These are phyloP conservation scores for Phytophthora fragariae DNA, from an alignment of 352 stramenopile species.

Conservation along the genomic window DNA sequence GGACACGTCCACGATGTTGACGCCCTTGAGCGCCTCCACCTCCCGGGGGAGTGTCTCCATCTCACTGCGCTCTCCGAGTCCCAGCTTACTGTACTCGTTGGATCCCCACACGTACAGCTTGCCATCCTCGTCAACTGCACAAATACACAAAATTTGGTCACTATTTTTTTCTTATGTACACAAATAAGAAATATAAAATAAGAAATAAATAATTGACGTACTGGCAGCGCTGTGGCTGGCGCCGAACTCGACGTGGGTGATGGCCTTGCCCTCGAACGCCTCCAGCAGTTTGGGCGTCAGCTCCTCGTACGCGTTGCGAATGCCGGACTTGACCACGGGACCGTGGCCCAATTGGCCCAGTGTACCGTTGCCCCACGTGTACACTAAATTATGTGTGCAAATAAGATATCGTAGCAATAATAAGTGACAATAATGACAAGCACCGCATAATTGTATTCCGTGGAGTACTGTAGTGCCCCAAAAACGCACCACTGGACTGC, in stretches of 20 bases:
- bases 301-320: slow-evolving; percentile 88
- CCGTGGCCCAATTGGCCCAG: slow-evolving; percentile 87
- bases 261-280: slow-evolving; percentile 66
- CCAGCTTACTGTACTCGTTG: slow-evolving; percentile 92
- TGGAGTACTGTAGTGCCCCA: background rate
- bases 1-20: slow-evolving; percentile 85
- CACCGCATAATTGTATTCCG: background rate
- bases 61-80: slow-evolving; percentile 57
- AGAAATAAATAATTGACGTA: slow-evolving; percentile 41
- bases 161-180: background rate
- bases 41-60: slow-evolving; percentile 62
- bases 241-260: slow-evolving; percentile 79
- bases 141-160: slow-evolving; percentile 19
- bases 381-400: slow-evolving; percentile 45
- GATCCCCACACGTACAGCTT: slow-evolving; percentile 86
- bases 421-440: background rate
- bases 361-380: slow-evolving; percentile 87
- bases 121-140: slow-evolving; percentile 70
- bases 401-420: slow-evolving; percentile 1
- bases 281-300: slow-evolving; percentile 77
- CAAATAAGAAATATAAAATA: slow-evolving; percentile 13
- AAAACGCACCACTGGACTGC: slow-evolving; percentile 67
- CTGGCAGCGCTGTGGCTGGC: slow-evolving; percentile 82
- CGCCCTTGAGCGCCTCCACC: slow-evolving; percentile 73
- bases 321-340: slow-evolving; percentile 82